Evolutionary conservation across 768 basidiomycete species (phyloP).

Genomic region (Mycena leptocephala): DNA sequence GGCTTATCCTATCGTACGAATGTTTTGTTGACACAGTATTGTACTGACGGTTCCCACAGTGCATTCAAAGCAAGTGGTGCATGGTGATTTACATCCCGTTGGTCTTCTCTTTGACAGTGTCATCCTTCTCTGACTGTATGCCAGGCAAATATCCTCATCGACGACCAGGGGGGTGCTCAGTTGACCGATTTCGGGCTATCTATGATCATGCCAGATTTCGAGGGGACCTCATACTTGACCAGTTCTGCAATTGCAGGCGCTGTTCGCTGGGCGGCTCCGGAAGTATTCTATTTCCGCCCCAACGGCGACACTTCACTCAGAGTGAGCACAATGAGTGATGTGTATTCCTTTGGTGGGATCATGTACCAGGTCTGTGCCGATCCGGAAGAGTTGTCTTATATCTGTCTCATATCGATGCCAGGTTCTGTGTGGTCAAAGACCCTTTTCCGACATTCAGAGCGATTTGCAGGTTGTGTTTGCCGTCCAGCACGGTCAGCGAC

Average conservation of each 20-base stretch:
- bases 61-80: slow-evolving; percentile 1
- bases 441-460: not conserved
- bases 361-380: not conserved
- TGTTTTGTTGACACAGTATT: not conserved
- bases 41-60: not conserved
- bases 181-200: slow-evolving; percentile 16
- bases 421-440: slow-evolving; percentile 2
- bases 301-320: not conserved
- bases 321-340: slow-evolving; percentile 12
- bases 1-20: slow-evolving; percentile 8
- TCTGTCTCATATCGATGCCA: too few species aligned
- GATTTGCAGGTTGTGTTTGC: not conserved
- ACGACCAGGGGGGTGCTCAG: not conserved
- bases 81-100: slow-evolving; percentile 21
- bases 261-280: slow-evolving; percentile 13
- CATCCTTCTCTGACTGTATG: too few species aligned
- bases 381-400: not conserved
- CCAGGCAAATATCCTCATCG: slow-evolving; percentile 11
- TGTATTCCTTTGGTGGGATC: slow-evolving; percentile 17
- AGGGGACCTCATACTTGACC: slow-evolving; percentile 11
- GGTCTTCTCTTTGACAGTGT: not conserved
- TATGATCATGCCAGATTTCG: slow-evolving; percentile 14
- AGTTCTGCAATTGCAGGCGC: not conserved
- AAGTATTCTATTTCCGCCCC: not conserved
- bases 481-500: not conserved